phyloP scores from a whole-genome alignment of 371 early-diverging fungal genomes.

The Mucor velutinosus region DNA sequence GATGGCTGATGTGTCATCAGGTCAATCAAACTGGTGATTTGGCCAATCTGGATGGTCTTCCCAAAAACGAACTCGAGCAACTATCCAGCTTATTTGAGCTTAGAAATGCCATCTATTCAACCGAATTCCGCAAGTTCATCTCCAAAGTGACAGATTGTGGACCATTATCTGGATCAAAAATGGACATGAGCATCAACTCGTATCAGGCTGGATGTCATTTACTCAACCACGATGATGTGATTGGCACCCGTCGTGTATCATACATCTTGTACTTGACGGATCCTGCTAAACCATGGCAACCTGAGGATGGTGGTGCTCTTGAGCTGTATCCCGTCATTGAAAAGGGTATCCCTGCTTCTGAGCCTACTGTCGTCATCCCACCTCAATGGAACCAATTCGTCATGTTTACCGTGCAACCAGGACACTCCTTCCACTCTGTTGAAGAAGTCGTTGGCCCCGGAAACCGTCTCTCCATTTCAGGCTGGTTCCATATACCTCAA shows the following conservation, averaged over 20 bases:
- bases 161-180: constrained; percentile 59
- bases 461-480: constrained; percentile 68
- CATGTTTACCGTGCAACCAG: constrained; percentile 79
- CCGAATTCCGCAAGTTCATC: constrained; percentile 69
- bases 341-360: constrained; percentile 63
- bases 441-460: constrained; percentile 69
- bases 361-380: constrained; percentile 60
- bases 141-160: constrained; percentile 70
- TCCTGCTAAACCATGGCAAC: constrained; percentile 66
- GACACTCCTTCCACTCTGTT: constrained; percentile 80
- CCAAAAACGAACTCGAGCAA: constrained; percentile 49
- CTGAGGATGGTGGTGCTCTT: constrained; percentile 68
- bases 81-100: constrained; percentile 58
- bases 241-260: constrained; percentile 75
- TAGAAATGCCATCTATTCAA: constrained; percentile 72
- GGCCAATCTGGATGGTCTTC: constrained; percentile 80
- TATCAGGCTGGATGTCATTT: constrained; percentile 72
- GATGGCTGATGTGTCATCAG: not conserved
- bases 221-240: constrained; percentile 82
- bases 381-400: constrained; percentile 80
- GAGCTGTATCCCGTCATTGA: constrained; percentile 73
- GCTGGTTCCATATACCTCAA: constrained; percentile 80
- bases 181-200: constrained; percentile 70
- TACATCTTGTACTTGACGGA: constrained; percentile 71
- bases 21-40: constrained; percentile 78